phyloP scores from a whole-genome alignment of 306 rosid species.

The Gleditsia sinensis region DNA sequence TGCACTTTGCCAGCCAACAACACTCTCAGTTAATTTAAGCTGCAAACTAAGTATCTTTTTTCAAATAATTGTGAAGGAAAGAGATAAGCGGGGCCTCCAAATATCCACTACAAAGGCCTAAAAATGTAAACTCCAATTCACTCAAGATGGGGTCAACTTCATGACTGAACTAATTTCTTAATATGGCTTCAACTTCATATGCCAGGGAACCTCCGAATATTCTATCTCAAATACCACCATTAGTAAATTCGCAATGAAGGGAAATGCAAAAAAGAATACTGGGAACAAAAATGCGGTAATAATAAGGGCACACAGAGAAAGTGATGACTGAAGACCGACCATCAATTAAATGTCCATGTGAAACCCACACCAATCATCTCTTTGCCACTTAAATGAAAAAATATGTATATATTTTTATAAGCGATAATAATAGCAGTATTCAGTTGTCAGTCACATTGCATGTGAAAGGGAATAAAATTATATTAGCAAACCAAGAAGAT shows the following conservation, averaged over 20 bases:
- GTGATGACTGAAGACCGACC: constrained; percentile 39
- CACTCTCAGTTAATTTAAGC: too few relatives aligned
- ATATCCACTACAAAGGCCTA: too few relatives aligned
- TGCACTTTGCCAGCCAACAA: too few relatives aligned
- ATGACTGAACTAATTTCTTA: background rate
- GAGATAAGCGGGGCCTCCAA: too few relatives aligned
- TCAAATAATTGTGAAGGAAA: too few relatives aligned
- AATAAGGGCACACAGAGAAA: background rate
- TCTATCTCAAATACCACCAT: constrained; percentile 6
- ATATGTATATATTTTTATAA: constrained; percentile 4
- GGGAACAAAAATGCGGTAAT: background rate
- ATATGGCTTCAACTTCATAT: background rate
- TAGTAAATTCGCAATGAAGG: background rate
- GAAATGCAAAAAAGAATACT: background rate
- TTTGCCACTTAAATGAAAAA: constrained; percentile 34
- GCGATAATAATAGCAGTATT: constrained; percentile 33
- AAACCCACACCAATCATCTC: constrained; percentile 44
- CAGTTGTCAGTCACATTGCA: constrained; percentile 48
- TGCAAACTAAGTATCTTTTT: too few relatives aligned
- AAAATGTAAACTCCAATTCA: background rate
- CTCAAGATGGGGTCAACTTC: background rate
- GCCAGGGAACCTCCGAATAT: constrained; percentile 29
- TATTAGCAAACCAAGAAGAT: constrained; percentile 12
- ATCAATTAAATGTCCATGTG: constrained; percentile 57
- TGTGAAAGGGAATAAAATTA: constrained; percentile 62